Evolutionary conservation across 306 rosid genomes (phyloP).

Genomic region (Neltuma alba): DNA sequence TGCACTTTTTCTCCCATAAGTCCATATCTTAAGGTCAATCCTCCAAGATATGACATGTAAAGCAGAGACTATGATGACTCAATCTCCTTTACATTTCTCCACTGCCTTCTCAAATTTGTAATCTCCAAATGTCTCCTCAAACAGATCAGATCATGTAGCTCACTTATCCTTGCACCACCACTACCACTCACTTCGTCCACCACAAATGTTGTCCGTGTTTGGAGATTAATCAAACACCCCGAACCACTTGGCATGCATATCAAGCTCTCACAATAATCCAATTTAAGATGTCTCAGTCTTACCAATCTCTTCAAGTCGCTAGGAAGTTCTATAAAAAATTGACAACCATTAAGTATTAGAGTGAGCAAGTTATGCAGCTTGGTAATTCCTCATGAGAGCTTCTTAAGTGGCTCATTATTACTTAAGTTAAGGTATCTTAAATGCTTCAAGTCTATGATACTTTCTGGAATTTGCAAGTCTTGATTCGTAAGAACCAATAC

Average conservation of each 20-base stretch:
- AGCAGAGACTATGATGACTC: no score
- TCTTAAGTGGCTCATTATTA: accelerated
- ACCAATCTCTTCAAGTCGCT: neutral
- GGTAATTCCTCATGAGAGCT: neutral
- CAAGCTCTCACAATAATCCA: neutral
- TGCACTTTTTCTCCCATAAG: no score
- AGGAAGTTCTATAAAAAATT: neutral
- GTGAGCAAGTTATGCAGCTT: no score
- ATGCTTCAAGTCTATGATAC: neutral
- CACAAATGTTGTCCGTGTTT: neutral
- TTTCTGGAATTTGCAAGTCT: neutral
- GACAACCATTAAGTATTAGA: neutral
- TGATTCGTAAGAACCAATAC: no score
- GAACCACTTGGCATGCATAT: neutral
- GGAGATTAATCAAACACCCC: neutral
- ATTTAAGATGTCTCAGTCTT: neutral
- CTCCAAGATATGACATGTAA: neutral
- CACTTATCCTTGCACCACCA: no score
- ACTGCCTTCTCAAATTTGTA: no score
- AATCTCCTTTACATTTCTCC: no score
- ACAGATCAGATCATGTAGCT: no score
- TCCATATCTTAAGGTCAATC: no score
- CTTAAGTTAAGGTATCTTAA: constrained; percentile 10
- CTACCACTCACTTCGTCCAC: no score
- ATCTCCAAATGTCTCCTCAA: no score